Base-by-base conservation (phyloP, 2,329 filamentous ascomycete genomes). In the Pezizomycotina sp. region DNA sequence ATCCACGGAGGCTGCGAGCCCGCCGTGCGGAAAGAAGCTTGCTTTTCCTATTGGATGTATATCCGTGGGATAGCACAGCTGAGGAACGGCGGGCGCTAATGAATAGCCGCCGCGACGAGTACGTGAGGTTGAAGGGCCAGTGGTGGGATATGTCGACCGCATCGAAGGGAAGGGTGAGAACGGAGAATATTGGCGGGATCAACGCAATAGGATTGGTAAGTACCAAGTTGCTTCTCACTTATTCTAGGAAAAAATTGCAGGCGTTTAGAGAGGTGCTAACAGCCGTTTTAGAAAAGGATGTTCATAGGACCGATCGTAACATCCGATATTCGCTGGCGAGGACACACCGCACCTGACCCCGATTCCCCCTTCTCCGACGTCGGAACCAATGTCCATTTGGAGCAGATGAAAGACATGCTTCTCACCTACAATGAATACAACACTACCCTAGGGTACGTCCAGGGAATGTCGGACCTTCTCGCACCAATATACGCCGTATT, bases 391-490 rank as follows among this genome's bases (percentile, higher is more conserved):
- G 84, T 93, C 4, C 89, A 98, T 57, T 69, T 98, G 46, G 89
- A 98, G 59, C 89, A 98, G 61, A 80, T 98, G 71, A 98, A 98
- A 60, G 89, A 98, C 56, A 92, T 98, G 80, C 74, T 98, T 1
- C 67, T 98, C 12, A 95, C 89, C 0, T 98, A 98, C 58, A 95
- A 98, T 55, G 89, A 98, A 60, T 91, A 91, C 60, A 98, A 98
- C 61, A 79, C 74, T 41, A 81, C 89, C 40, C 68, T 98, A 2
- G 89, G 91, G 31, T 98, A 98, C 54, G 89, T 98, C 1, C 89
- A 98, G 61, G 89, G 89, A 43, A 98, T 98, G 89, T 93, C 83
- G 8, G 89, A 98, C 57, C 70, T 98, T 1, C 70, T 98, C 6
- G 83, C 89, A 0, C 89, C 89, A 2, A 82, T 98, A 42, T 98